Conservation (phyloP, 192 early-diverging fungal genomes). For the Coemansia sp. region DNA sequence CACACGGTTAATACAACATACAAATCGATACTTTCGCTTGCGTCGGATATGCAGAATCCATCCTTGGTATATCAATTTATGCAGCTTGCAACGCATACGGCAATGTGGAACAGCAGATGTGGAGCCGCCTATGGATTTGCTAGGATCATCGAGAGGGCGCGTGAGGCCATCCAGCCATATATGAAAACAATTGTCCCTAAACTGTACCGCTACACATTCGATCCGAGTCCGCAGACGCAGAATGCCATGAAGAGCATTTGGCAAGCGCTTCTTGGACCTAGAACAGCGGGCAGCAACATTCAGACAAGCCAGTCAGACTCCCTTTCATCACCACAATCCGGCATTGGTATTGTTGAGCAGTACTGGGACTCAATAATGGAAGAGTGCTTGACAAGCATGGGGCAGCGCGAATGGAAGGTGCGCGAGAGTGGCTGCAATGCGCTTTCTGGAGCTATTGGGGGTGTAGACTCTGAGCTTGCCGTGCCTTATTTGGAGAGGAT, state of each 20-base stretch:
- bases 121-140: constrained; percentile 89
- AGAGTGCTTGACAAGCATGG: constrained; percentile 75
- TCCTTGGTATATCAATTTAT: constrained; percentile 93
- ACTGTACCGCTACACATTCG: constrained; percentile 87
- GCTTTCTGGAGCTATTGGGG: constrained; percentile 27
- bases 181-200: constrained; percentile 76
- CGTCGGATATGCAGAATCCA: constrained; percentile 90
- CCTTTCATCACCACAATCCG: background rate
- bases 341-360: constrained; percentile 18
- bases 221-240: constrained; percentile 85
- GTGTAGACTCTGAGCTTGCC: constrained; percentile 21
- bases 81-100: constrained; percentile 88
- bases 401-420: constrained; percentile 80
- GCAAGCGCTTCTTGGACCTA: constrained; percentile 66
- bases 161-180: constrained; percentile 77
- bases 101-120: constrained; percentile 86
- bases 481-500: constrained; percentile 71
- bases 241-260: constrained; percentile 91
- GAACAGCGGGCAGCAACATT: background rate
- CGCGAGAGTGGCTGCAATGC: constrained; percentile 74
- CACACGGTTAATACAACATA: constrained; percentile 61
- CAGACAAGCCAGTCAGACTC: constrained; percentile 1
- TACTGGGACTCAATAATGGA: constrained; percentile 70
- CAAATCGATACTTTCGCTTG: constrained; percentile 82
- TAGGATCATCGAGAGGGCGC: constrained; percentile 74